Percentiles rank a stretch among this genome's conserved stretches.
Conservation (phyloP, 805 yeast genomes). For the Kodamaea fukazawae region DNA sequence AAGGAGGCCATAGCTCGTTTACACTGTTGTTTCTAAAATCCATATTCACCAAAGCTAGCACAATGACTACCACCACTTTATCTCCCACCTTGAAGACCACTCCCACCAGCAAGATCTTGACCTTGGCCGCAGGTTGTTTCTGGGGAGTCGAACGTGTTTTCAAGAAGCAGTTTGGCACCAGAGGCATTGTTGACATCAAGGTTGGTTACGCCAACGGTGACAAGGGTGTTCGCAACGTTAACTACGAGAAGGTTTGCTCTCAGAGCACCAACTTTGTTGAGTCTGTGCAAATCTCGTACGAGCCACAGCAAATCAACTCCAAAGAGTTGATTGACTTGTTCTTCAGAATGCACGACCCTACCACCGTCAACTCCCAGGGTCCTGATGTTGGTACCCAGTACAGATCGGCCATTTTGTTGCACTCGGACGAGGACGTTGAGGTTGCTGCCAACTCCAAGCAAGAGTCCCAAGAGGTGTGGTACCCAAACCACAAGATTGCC, state of each 20-base stretch:
- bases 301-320: slow-evolving; percentile 60
- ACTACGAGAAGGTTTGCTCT: slow-evolving; percentile 68
- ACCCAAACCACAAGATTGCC: slow-evolving; percentile 62
- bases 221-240: slow-evolving; percentile 43
- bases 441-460: slow-evolving; percentile 47
- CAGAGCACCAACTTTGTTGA: slow-evolving; percentile 81
- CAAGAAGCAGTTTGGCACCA: slow-evolving; percentile 61
- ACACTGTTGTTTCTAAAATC: background rate
- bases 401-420: slow-evolving; percentile 76
- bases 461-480: slow-evolving; percentile 70
- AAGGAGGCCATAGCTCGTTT: background rate
- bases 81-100: slow-evolving; percentile 38
- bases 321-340: slow-evolving; percentile 74
- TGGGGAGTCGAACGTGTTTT: slow-evolving; percentile 90
- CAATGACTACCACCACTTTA: slow-evolving; percentile 11
- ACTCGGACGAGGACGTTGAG: slow-evolving; percentile 47
- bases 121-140: slow-evolving; percentile 65
- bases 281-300: slow-evolving; percentile 76
- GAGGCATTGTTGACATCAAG: slow-evolving; percentile 68
- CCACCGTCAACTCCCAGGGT: slow-evolving; percentile 79
- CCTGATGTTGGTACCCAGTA: slow-evolving; percentile 88
- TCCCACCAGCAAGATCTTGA: slow-evolving; percentile 32
- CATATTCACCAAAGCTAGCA: background rate
- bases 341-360: slow-evolving; percentile 93
- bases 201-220: slow-evolving; percentile 92